Percentiles rank a stretch among this genome's conserved stretches.
Evolutionary conservation across 2,329 filamentous ascomycete genomes (phyloP).

Genomic region (Aspergillus neoniger): DNA sequence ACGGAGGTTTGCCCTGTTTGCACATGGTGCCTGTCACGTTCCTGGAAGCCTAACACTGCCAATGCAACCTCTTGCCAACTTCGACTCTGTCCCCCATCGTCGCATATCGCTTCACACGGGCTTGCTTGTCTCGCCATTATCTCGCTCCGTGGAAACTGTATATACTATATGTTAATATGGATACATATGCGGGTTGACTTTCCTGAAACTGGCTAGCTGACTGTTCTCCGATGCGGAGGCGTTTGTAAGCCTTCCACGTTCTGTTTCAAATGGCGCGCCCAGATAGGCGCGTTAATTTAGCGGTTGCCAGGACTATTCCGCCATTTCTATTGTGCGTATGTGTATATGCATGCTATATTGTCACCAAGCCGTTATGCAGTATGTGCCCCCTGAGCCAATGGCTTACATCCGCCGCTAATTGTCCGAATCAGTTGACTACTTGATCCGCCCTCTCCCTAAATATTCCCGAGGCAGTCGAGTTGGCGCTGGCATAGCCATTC

Average conservation of each 20-base stretch:
- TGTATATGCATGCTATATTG: conserved; percentile 70
- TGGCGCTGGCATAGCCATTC: conserved; percentile 66
- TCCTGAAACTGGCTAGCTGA: conserved; percentile 5
- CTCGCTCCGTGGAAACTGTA: conserved; percentile 5
- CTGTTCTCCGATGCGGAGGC: conserved; percentile 17
- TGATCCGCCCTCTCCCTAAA: conserved; percentile 56
- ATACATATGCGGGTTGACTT: conserved; percentile 10
- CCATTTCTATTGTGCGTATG: conserved; percentile 66
- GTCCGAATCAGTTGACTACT: conserved; percentile 64
- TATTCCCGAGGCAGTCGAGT: conserved; percentile 46
- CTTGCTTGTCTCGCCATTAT: neutral
- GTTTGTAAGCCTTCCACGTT: conserved; percentile 19
- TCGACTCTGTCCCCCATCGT: neutral
- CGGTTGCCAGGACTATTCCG: conserved; percentile 68
- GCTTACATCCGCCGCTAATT: conserved; percentile 6
- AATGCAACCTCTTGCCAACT: neutral
- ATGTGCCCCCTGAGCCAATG: conserved; percentile 37
- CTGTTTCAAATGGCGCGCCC: conserved; percentile 35
- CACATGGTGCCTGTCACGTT: conserved; percentile 11
- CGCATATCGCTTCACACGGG: conserved; percentile 1
- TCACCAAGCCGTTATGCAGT: conserved; percentile 70
- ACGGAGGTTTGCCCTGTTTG: conserved; percentile 18
- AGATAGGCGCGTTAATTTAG: conserved; percentile 55
- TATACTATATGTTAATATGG: conserved; percentile 16
- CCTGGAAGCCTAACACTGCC: conserved; percentile 6